These are phyloP conservation scores for Blastocystis sp. DNA, from an alignment of 352 stramenopile genomes.

Conservation along the genomic window DNA sequence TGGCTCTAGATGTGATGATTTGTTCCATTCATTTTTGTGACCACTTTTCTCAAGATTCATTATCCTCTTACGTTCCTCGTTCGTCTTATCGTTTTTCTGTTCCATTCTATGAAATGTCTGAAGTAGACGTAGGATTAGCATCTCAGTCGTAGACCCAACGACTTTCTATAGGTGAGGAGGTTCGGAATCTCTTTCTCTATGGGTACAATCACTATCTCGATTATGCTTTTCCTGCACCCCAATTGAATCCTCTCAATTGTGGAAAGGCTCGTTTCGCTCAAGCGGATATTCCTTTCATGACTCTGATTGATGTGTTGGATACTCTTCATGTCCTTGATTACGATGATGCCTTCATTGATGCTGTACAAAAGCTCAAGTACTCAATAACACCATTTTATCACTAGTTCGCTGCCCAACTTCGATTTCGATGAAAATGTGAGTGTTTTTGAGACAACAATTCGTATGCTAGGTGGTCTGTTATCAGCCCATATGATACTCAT, in stretches of 20 bases:
- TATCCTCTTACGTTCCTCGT: neutral
- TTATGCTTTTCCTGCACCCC: constrained; percentile 7
- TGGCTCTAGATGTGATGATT: neutral
- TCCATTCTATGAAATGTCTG: neutral
- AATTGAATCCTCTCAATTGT: constrained; percentile 42
- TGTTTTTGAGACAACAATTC: constrained; percentile 87
- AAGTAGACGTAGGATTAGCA: neutral
- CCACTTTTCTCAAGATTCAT: constrained; percentile 2
- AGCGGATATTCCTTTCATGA: constrained; percentile 72
- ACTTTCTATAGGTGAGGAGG: neutral
- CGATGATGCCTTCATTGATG: constrained; percentile 77
- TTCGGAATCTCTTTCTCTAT: neutral
- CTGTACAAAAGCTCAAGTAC: constrained; percentile 71
- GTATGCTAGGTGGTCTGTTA: constrained; percentile 83
- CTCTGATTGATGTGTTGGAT: constrained; percentile 83
- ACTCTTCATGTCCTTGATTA: constrained; percentile 83
- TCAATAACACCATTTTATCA: neutral
- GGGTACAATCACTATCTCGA: constrained; percentile 47
- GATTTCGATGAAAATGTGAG: constrained; percentile 84
- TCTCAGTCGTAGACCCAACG: constrained; percentile 1
- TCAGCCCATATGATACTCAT: constrained; percentile 83
- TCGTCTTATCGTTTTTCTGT: constrained; percentile 12
- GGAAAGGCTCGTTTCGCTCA: constrained; percentile 7
- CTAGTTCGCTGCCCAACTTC: constrained; percentile 72
- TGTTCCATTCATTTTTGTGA: constrained; percentile 50